phyloP scores from a whole-genome alignment of 495 filamentous ascomycete genomes.

The Talaromyces nanjingensis region DNA sequence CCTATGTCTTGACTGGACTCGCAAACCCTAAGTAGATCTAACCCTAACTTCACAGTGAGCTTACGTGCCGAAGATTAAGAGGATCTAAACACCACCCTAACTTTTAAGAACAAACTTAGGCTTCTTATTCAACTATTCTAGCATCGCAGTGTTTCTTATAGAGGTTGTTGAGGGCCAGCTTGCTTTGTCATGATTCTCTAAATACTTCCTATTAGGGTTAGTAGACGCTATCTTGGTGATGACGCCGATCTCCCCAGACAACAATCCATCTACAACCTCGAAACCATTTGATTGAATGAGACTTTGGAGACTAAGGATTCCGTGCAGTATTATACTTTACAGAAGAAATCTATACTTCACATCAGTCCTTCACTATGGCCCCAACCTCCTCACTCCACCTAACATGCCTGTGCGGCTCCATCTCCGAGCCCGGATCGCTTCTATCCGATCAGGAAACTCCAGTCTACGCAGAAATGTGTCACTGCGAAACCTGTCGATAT shows the following conservation, averaged over 20 bases:
- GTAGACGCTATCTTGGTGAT: background rate
- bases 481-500: slow-evolving; percentile 3
- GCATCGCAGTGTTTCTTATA: background rate
- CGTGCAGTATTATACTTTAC: too few species aligned
- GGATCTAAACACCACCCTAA: too few species aligned
- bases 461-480: slow-evolving; percentile 1
- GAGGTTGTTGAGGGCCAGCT: background rate
- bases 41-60: background rate
- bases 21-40: background rate
- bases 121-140: background rate
- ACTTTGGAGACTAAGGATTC: too few species aligned
- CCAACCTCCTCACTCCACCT: background rate
- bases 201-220: background rate
- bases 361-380: background rate
- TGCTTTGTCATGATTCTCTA: background rate
- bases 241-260: background rate
- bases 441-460: background rate
- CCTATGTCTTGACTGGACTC: background rate
- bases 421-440: background rate
- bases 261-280: background rate
- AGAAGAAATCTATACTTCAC: too few species aligned
- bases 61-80: background rate
- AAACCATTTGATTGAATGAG: too few species aligned
- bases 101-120: background rate
- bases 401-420: slow-evolving; percentile 3